These are phyloP conservation scores for Phyllosticta citribraziliensis DNA, from an alignment of 2,329 filamentous ascomycete genomes.

Conservation along the genomic window DNA sequence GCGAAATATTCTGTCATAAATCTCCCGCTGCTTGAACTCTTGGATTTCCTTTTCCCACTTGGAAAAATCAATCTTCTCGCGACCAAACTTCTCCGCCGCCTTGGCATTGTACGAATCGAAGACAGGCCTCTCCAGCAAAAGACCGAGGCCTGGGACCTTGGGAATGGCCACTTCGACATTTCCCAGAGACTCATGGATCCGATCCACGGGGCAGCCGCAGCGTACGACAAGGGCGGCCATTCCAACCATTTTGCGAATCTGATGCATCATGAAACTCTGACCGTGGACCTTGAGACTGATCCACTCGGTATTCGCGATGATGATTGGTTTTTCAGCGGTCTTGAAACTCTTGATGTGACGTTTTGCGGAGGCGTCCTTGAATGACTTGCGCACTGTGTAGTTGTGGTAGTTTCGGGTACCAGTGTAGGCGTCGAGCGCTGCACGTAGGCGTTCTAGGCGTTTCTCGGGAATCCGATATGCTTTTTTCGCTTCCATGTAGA, in stretches of 20 bases:
- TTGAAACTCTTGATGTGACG: constrained; percentile 88
- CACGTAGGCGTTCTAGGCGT: constrained; percentile 67
- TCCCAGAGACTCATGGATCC: constrained; percentile 67
- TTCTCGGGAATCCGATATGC: constrained; percentile 67
- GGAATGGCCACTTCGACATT: constrained; percentile 71
- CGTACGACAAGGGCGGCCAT: constrained; percentile 80
- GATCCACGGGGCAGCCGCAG: constrained; percentile 63
- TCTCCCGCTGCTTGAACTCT: constrained; percentile 83
- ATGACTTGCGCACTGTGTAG: constrained; percentile 86
- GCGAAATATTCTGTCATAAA: constrained; percentile 84
- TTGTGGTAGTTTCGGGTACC: constrained; percentile 94
- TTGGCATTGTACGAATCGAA: constrained; percentile 83
- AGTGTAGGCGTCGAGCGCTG: constrained; percentile 62
- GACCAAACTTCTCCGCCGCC: constrained; percentile 52
- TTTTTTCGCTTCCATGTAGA: constrained; percentile 74
- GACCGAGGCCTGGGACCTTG: constrained; percentile 80
- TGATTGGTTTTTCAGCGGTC: constrained; percentile 54
- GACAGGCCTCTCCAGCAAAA: constrained; percentile 82
- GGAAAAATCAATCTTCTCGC: constrained; percentile 65
- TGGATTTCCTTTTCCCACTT: constrained; percentile 70
- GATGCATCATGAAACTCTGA: constrained; percentile 99
- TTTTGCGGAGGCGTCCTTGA: constrained; percentile 72
- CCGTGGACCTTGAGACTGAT: constrained; percentile 91
- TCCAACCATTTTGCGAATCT: constrained; percentile 98
- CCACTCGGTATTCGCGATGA: constrained; percentile 91